Base-by-base conservation (phyloP, 192 early-diverging fungal genomes). In the Dimargaris cristalligena region DNA sequence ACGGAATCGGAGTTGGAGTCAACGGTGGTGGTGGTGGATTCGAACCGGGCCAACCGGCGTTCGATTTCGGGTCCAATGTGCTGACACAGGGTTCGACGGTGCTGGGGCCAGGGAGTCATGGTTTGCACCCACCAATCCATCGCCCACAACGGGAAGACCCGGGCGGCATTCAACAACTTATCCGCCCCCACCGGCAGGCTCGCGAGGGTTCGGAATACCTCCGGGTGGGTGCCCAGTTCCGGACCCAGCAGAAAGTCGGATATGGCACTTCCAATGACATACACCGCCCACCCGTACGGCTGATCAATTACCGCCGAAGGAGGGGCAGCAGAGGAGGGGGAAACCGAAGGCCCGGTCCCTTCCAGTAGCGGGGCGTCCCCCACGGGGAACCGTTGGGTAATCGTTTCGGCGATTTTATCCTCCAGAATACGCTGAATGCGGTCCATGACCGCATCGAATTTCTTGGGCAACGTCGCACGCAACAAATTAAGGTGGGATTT, bases 341-440 rank as follows among this genome's bases (percentile, higher is more conserved):
- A n/a, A n/a, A n/a, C n/a, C n/a, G n/a, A n/a, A n/a, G n/a, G n/a
- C n/a, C n/a, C n/a, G n/a, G n/a, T n/a, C n/a, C n/a, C n/a, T n/a
- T n/a, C n/a, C n/a, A n/a, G n/a, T n/a, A n/a, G n/a, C n/a, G n/a
- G n/a, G n/a, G n/a, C n/a, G n/a, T n/a, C n/a, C n/a, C n/a, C n/a
- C n/a, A n/a, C n/a, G n/a, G n/a, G n/a, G n/a, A n/a, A n/a, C n/a
- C n/a, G n/a, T 1, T 13, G 3, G 49, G 22, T 26, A 13, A 50
- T n/a, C 3, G 49, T 50, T 26, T 50, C 49, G 25, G 22, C 23
- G 26, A 26, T 2, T 26, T 50, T 50, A 25, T 1, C 49, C 25
- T 50, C 49, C 22, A 50, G 49, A 3, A 50, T 25, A 26, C 23
- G 49, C 49, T 50, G 49, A 26, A 50, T 50, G n/a, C 25, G 18